Conservation (phyloP, 352 stramenopile species). For the Pythium brachiatum region DNA sequence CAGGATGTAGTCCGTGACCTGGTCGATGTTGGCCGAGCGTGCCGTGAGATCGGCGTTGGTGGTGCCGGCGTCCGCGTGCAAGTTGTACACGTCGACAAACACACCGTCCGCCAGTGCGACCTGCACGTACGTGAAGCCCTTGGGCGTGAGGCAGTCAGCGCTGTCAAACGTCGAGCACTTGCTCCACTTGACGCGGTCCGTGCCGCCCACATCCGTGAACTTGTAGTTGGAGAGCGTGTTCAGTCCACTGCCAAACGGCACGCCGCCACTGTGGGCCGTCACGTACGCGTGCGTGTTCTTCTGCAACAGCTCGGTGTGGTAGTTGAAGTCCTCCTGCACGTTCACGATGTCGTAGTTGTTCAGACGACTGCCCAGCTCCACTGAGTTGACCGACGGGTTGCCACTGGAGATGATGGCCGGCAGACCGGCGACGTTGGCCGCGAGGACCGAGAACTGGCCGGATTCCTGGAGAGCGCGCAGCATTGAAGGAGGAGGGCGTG, state of each 20-base stretch:
- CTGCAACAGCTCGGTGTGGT: constrained; percentile 32
- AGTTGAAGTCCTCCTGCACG: constrained; percentile 24
- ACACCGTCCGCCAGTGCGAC: constrained; percentile 40
- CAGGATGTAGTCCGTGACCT: constrained; percentile 39
- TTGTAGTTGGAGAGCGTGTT: constrained; percentile 42
- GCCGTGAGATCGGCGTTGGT: constrained; percentile 29
- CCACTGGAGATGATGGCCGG: constrained; percentile 45
- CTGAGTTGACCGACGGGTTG: constrained; percentile 40
- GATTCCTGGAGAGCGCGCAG: constrained; percentile 35
- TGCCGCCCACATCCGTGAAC: constrained; percentile 34
- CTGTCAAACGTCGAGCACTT: constrained; percentile 40
- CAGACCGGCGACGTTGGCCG: constrained; percentile 44
- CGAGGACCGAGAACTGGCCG: constrained; percentile 36
- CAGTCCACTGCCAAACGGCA: constrained; percentile 39
- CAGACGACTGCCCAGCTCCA: constrained; percentile 41
- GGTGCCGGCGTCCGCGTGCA: constrained; percentile 39
- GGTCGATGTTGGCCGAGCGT: constrained; percentile 36
- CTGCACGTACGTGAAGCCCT: constrained; percentile 46
- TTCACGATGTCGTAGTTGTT: constrained; percentile 15
- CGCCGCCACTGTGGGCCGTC: constrained; percentile 45
- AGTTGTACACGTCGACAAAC: constrained; percentile 44
- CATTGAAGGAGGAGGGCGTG: constrained; percentile 17
- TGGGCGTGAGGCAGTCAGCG: constrained; percentile 50
- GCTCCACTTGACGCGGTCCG: constrained; percentile 41
- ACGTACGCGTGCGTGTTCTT: constrained; percentile 39